Conservation (phyloP, 495 filamentous ascomycete species). For the Penicillium egyptiacum region DNA sequence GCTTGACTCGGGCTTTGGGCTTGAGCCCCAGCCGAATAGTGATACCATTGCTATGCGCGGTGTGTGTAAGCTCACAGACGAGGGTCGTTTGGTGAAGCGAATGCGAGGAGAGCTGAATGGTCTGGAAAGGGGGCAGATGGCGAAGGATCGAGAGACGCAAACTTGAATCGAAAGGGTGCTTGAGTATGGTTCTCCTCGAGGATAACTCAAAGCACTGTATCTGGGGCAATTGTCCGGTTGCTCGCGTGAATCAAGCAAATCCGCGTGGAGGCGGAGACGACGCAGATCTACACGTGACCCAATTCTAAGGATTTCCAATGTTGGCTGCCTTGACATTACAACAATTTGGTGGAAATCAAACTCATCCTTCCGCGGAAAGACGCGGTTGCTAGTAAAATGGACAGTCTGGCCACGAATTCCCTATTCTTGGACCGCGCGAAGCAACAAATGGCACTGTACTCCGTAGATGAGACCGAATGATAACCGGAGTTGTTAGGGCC, state of each 20-base stretch:
- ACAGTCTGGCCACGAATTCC: too few species aligned
- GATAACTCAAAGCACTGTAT: neutral
- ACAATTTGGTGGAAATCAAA: neutral
- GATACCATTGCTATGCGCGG: conserved; percentile 25
- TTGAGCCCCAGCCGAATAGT: conserved; percentile 34
- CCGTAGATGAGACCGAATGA: neutral
- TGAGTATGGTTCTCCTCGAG: neutral
- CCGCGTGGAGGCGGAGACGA: conserved; percentile 7
- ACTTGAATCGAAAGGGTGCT: neutral
- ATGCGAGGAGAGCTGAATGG: conserved; percentile 2
- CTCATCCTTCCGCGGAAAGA: neutral
- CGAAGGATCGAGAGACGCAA: neutral
- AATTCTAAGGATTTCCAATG: neutral
- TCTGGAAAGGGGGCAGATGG: neutral
- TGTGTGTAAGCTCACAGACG: conserved; percentile 6
- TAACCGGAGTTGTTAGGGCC: neutral
- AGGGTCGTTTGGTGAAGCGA: conserved; percentile 11
- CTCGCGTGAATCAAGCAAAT: neutral
- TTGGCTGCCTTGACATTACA: neutral
- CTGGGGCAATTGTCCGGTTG: conserved; percentile 1
- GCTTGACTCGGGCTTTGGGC: conserved; percentile 21
- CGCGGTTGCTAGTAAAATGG: neutral
- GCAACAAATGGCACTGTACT: neutral
- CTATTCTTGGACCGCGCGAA: neutral
- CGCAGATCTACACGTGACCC: conserved; percentile 8